Percentiles rank a stretch among this genome's conserved stretches.
Conservation (phyloP, 805 yeast species). For the Candida ponderosae region DNA sequence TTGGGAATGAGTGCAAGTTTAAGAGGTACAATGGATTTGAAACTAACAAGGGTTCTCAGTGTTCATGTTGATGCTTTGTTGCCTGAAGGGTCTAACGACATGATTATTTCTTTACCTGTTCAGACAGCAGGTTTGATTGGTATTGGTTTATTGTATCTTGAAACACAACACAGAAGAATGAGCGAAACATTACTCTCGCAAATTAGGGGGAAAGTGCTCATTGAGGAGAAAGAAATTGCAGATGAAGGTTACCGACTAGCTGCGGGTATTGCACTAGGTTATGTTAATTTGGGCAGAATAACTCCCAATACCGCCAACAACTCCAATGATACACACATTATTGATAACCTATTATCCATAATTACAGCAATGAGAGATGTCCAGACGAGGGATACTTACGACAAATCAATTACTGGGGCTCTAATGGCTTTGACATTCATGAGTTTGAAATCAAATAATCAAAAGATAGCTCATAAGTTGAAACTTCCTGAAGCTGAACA, state of each 20-base stretch:
- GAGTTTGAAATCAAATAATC: constrained; percentile 59
- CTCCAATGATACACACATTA: constrained; percentile 53
- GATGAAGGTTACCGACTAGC: constrained; percentile 80
- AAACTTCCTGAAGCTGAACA: constrained; percentile 52
- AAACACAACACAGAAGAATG: constrained; percentile 78
- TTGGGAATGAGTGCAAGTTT: constrained; percentile 91
- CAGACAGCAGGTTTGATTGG: constrained; percentile 92
- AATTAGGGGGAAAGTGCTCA: constrained; percentile 43
- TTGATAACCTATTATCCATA: constrained; percentile 48
- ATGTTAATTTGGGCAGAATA: constrained; percentile 75
- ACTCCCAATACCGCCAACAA: constrained; percentile 39
- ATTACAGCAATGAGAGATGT: constrained; percentile 57
- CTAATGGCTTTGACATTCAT: constrained; percentile 68
- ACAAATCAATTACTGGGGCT: constrained; percentile 66
- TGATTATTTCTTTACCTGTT: constrained; percentile 74
- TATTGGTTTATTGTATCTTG: constrained; percentile 75
- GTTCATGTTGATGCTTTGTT: constrained; percentile 89
- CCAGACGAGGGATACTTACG: constrained; percentile 49
- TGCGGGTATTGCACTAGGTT: constrained; percentile 85
- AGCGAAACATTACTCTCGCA: constrained; percentile 72
- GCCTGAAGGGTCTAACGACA: constrained; percentile 85
- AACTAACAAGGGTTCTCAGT: constrained; percentile 81
- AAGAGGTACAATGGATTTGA: constrained; percentile 74
- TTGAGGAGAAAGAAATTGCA: constrained; percentile 46
- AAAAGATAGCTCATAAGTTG: constrained; percentile 51